Evolutionary conservation across 2,329 filamentous ascomycete genomes (phyloP).

Genomic region (Aspergillus flavus): DNA sequence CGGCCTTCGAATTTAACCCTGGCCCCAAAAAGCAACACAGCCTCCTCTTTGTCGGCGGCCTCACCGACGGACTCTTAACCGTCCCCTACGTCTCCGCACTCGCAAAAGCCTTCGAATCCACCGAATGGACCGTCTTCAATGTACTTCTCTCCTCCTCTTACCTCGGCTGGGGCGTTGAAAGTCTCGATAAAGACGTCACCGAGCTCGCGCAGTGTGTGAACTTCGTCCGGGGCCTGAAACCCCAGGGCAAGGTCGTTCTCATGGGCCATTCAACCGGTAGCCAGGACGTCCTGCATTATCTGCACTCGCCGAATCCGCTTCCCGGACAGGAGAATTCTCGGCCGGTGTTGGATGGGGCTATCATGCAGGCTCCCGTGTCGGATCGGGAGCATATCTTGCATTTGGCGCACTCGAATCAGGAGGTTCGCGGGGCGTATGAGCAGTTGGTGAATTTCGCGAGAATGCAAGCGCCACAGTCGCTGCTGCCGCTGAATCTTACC

Average conservation of each 20-base stretch:
- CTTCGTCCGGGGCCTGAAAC: constrained; percentile 50
- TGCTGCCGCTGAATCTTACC: constrained; percentile 40
- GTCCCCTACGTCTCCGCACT: constrained; percentile 57
- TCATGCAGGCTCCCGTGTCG: constrained; percentile 78
- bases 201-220: constrained; percentile 56
- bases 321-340: constrained; percentile 40
- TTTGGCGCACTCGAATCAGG: constrained; percentile 22
- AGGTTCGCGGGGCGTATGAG: constrained; percentile 31
- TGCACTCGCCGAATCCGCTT: constrained; percentile 48
- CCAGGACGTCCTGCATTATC: constrained; percentile 69
- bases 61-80: constrained; percentile 60
- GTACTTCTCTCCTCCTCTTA: constrained; percentile 57
- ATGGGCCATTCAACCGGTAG: constrained; percentile 72
- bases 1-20: constrained; percentile 45
- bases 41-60: constrained; percentile 61
- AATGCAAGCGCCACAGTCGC: constrained; percentile 23
- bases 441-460: constrained; percentile 39
- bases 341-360: constrained; percentile 68
- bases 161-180: constrained; percentile 57
- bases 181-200: constrained; percentile 55
- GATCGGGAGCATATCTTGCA: constrained; percentile 68
- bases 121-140: constrained; percentile 57
- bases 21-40: constrained; percentile 45
- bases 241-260: constrained; percentile 59
- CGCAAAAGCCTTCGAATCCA: constrained; percentile 50